Base-by-base conservation (phyloP, 176 grass and related monocot genomes). In the Rhynchospora breviuscula region DNA sequence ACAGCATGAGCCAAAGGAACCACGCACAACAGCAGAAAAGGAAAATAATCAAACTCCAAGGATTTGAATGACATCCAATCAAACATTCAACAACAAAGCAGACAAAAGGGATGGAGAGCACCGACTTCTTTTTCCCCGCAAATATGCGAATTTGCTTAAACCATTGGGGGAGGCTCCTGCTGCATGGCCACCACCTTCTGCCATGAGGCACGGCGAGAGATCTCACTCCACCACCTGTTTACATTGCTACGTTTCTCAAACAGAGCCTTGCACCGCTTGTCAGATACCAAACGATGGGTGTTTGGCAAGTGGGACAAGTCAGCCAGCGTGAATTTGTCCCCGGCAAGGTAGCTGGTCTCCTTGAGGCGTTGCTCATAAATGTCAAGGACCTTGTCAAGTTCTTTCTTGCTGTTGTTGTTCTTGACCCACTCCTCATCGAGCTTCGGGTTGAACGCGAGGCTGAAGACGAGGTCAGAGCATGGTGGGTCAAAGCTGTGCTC, bases 301-400 rank as follows among this genome's bases (percentile, higher is more conserved):
- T 93, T 94, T 84, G 95, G 95, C 70, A 97, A 88, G 92, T 94
- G 92, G 8, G 90, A 94, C 80, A 97, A 87, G 89, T 97, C 95
- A 51, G 95, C 95, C 53, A 97, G 93, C n/a, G 95, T 97, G 95
- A 97, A 94, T 66, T 84, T 88, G 82, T 94, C 87, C 3, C 95
- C 95, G 21, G 92, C 90, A 0, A 97, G 89, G 87, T 69, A 97
- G 18, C 3, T 8, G 17, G 87, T 84, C 81, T 97, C 95, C 78
- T 85, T 77, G 66, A 97, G 89, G 0, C 90, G 79, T 84, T 88
- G 88, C 78, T 97, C 95, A 88, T 97, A 97, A 53, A 91, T 89
- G 90, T 97, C 92, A 35, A 97, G 87, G 18, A 97, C 87, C 72
- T 91, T 89, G 66, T 85, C 84, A 15, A 97, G 92, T 14, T 92